phyloP scores from a whole-genome alignment of 495 filamentous ascomycete genomes.

The Pseudotulostoma volvatum region DNA sequence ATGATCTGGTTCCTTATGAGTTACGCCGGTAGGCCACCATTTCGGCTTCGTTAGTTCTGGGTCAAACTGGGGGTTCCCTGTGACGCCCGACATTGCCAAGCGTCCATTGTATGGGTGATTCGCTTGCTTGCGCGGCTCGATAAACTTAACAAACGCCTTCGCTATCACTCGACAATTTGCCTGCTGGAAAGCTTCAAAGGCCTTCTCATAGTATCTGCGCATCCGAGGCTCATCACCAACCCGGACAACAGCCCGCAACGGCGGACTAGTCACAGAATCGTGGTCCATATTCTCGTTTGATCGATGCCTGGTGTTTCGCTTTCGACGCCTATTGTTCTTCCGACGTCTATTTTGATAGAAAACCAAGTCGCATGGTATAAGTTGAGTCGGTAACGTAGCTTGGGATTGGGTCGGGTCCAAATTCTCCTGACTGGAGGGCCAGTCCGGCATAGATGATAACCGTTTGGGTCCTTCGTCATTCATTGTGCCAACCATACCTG shows the following conservation, averaged over 20 bases:
- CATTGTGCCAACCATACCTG: no score
- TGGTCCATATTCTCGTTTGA: not conserved
- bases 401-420: no score
- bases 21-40: slow-evolving; percentile 62
- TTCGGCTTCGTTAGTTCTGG: slow-evolving; percentile 38
- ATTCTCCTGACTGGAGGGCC: no score
- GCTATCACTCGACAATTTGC: slow-evolving; percentile 51
- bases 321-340: no score
- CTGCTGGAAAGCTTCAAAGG: slow-evolving; percentile 53
- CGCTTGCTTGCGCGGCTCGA: slow-evolving; percentile 65
- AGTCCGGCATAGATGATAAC: no score
- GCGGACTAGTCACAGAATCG: slow-evolving; percentile 1
- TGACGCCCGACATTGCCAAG: no score
- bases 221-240: slow-evolving; percentile 42
- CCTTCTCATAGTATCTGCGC: slow-evolving; percentile 44
- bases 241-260: slow-evolving; percentile 17
- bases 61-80: slow-evolving; percentile 21
- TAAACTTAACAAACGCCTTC: slow-evolving; percentile 59
- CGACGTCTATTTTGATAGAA: no score
- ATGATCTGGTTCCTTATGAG: slow-evolving; percentile 71
- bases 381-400: no score
- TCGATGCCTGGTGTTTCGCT: slow-evolving; percentile 1
- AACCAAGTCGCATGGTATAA: no score
- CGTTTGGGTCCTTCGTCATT: no score
- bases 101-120: slow-evolving; percentile 58